These are phyloP conservation scores for Myriosclerotinia scirpicola DNA, from an alignment of 2,329 filamentous ascomycete species.

Conservation along the genomic window DNA sequence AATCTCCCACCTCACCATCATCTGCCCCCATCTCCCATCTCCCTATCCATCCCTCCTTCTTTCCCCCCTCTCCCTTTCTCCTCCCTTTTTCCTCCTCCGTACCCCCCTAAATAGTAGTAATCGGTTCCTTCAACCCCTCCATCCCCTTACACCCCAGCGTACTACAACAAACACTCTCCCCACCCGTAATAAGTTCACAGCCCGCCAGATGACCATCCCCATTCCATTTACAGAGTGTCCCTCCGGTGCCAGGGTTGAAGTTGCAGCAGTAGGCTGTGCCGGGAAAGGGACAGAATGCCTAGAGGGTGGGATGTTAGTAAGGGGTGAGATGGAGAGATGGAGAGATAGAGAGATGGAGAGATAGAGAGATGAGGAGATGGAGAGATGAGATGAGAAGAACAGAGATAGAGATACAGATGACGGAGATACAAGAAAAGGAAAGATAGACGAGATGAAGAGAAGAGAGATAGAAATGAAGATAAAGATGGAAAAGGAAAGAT, in stretches of 20 bases:
- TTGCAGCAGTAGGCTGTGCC: constrained; percentile 18
- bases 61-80: too few relatives aligned
- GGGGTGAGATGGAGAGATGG: fast-evolving
- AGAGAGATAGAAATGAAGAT: too few relatives aligned
- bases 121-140: constrained; percentile 9
- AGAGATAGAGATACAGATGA: too few relatives aligned
- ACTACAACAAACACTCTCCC: constrained; percentile 14
- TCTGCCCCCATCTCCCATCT: too few relatives aligned
- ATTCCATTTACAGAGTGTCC: constrained; percentile 9
- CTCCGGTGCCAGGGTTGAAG: not conserved
- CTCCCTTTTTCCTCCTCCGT: not conserved
- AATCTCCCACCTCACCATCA: not conserved
- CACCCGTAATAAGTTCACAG: not conserved
- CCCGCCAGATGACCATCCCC: constrained; percentile 6
- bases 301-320: not conserved
- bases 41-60: too few relatives aligned
- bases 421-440: not conserved
- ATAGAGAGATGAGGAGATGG: too few relatives aligned
- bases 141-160: constrained; percentile 5
- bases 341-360: not conserved
- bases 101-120: constrained; percentile 4
- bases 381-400: too few relatives aligned
- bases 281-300: constrained; percentile 15
- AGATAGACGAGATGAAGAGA: not conserved
- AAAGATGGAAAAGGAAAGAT: not conserved